These are phyloP conservation scores for Dysphania ambrosioides DNA, from an alignment of 148 eudicot species.

Conservation along the genomic window DNA sequence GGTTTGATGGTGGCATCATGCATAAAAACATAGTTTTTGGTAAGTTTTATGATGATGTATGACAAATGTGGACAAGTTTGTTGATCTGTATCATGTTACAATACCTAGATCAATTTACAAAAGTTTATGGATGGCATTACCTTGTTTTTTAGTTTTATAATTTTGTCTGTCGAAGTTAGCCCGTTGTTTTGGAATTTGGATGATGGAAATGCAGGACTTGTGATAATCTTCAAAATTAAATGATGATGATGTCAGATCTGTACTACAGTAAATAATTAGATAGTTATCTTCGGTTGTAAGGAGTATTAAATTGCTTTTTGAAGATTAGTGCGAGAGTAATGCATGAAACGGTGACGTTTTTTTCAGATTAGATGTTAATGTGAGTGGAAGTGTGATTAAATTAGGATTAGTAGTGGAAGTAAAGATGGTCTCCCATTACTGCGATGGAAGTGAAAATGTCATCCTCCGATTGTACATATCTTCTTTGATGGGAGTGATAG, in stretches of 20 bases:
- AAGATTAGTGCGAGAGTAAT: not conserved
- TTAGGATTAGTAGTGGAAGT: too few relatives aligned
- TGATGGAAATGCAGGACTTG: too few relatives aligned
- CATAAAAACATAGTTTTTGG: constrained; percentile 3
- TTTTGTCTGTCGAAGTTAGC: too few relatives aligned
- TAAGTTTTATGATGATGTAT: constrained; percentile 4
- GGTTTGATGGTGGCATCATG: constrained; percentile 8
- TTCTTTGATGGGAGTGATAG: not conserved
- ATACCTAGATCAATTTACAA: too few relatives aligned
- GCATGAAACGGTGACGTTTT: constrained; percentile 1
- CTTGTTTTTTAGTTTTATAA: too few relatives aligned
- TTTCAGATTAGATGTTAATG: not conserved
- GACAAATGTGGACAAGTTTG: not conserved
- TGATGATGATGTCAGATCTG: too few relatives aligned
- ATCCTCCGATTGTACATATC: not conserved
- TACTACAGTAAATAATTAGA: not conserved
- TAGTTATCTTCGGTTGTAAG: not conserved
- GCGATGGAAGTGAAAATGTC: too few relatives aligned
- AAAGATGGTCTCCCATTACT: not conserved
- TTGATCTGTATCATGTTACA: too few relatives aligned
- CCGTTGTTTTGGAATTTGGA: too few relatives aligned
- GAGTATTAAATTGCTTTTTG: not conserved
- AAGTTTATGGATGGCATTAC: too few relatives aligned
- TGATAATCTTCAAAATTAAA: too few relatives aligned
- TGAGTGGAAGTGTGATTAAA: not conserved